Conservation (phyloP, 2,329 filamentous ascomycete species). For the Aspergillus tubingensis region DNA sequence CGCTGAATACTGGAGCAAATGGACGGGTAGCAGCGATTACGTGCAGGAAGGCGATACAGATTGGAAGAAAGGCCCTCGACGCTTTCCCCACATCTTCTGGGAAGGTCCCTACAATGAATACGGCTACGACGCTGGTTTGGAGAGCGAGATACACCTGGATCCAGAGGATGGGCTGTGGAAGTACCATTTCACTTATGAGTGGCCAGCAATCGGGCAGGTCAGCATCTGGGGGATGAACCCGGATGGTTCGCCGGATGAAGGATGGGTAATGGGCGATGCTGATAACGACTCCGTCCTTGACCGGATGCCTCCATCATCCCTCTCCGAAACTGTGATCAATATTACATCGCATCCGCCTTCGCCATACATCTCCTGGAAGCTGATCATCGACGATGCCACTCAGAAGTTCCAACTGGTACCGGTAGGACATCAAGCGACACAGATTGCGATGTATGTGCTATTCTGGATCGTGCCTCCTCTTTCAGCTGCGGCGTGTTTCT, state of each 20-base stretch:
- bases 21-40: conserved; percentile 60
- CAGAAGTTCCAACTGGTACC: conserved; percentile 55
- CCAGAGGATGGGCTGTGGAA: conserved; percentile 54
- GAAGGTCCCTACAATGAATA: conserved; percentile 65
- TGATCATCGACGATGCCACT: conserved; percentile 57
- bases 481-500: conserved; percentile 53
- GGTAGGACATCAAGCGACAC: conserved; percentile 53
- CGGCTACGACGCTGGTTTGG: conserved; percentile 62
- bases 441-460: conserved; percentile 57
- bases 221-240: conserved; percentile 68
- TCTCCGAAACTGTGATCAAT: conserved; percentile 60
- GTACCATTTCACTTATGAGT: conserved; percentile 63
- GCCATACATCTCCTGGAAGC: conserved; percentile 57
- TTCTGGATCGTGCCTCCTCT: conserved; percentile 56
- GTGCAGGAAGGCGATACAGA: conserved; percentile 59
- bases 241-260: conserved; percentile 61
- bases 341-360: conserved; percentile 56
- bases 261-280: conserved; percentile 61
- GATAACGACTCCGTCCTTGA: conserved; percentile 62
- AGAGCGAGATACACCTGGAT: conserved; percentile 53
- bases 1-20: conserved; percentile 62
- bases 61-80: conserved; percentile 45
- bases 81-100: conserved; percentile 63
- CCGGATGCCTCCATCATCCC: conserved; percentile 59
- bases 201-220: conserved; percentile 62